Base-by-base conservation (phyloP, 257 asterid genomes). In the Solanum clarkiae region DNA sequence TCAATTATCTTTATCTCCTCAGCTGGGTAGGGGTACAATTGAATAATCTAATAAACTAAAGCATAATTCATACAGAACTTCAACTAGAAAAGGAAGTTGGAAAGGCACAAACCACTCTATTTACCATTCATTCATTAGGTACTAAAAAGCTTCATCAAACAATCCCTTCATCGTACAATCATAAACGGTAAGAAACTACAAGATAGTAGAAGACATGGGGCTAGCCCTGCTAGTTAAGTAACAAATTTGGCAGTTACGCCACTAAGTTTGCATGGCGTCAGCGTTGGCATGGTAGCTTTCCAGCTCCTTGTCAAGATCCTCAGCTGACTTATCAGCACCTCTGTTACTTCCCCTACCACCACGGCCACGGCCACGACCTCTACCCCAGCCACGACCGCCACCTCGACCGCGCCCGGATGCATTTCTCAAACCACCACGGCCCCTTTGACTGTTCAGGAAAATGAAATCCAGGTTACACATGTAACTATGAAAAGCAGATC, bases 291-390 rank as follows among this genome's bases (percentile, higher is more conserved):
- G 99, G 82, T 96, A 94, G 83, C 80, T 92, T 29, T 96, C 98
- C 56, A 96, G 91, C 88, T 96, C 99, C 88, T 93, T 96, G 93
- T 96, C 98, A 40, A 95, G 98, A 13, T 96, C 92, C 84, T 93
- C 98, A 40, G 95, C 99, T 1, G 98, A 90, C 86, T 94, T 96
- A 60, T 90, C 94, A 53, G 72, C 86, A 0, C 29, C 75, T 55
- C 88, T 93, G 92, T 91, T 93, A 26, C 80, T 86, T 88, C 93
- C 89, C 18, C 83, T 89, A 13, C 92, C 94, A 16, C 93, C 97
- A 36, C 91, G 89, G 1, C 95, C 88, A 12, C 88, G 90, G 1
- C 93, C 88, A 12, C 88, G 90, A 1, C 93, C 86, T 20, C 90
- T 66, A 66, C 75, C 47, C 75, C 47, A 62, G 0, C 88, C 84